These are phyloP conservation scores for Rhazya stricta DNA, from an alignment of 257 asterid genomes.

Conservation along the genomic window DNA sequence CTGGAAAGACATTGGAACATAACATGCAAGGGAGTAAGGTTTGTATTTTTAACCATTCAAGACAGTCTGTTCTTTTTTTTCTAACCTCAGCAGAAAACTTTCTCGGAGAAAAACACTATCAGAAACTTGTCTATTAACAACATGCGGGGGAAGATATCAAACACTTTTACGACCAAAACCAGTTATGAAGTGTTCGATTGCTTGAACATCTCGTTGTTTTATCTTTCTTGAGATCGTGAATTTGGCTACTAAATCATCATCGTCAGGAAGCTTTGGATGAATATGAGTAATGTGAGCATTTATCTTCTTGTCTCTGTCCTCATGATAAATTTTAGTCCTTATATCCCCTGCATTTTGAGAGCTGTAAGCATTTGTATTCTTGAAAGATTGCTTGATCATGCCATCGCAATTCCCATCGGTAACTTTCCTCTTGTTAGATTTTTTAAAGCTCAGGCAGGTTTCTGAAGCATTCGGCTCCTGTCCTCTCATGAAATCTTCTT, in stretches of 20 bases:
- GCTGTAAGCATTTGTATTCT: not conserved
- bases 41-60: not conserved
- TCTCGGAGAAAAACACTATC: not conserved
- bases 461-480: not conserved
- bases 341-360: not conserved
- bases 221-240: conserved; percentile 51
- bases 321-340: not conserved
- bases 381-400: not conserved
- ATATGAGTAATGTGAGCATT: conserved; percentile 25
- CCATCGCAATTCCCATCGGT: not conserved
- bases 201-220: not conserved
- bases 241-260: conserved; percentile 56
- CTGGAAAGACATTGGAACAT: not conserved
- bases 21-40: not conserved
- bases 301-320: not conserved
- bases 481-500: not conserved
- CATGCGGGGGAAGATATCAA: not conserved
- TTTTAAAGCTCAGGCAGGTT: conserved; percentile 2
- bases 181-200: not conserved
- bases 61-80: not conserved
- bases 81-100: not conserved
- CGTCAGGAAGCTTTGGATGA: conserved; percentile 84
- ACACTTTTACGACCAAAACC: not conserved
- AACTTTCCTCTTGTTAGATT: not conserved
- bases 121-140: not conserved